Evolutionary conservation across 208 protist species (phyloP), one percentile per base, ranked within the genome.

Genomic region (Leishmania lainsoni): DNA sequence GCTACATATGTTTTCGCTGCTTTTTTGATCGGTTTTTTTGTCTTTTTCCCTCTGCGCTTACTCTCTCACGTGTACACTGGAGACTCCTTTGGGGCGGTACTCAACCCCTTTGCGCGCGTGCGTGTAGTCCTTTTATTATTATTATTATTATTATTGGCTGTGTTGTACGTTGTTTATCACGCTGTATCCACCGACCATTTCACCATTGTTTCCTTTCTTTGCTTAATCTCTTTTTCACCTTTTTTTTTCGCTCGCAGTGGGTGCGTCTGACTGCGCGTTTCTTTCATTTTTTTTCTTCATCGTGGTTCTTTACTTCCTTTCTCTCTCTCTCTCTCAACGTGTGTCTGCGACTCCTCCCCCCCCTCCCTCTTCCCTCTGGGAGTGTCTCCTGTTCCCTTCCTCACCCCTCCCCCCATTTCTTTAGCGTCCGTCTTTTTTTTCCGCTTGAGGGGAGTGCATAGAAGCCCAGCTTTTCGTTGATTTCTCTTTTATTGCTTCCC

Each of bases 361-460:
- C 3, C 9, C 59, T 35, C 35, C 1, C 35, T 35, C n/a, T 35
- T 35, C 35, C 35, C 1, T 1, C 35, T 35, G 35, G 35, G 35
- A 35, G 35, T 35, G 35, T 35, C 35, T 35, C 35, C 35, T 35
- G 35, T 35, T 35, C 10, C 5, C 54, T 22, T 58, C 54, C 16
- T 20, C 20, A 58, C 20, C 26, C 56, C 54, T n/a, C n/a, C 2
- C 59, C 16, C n/a, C 59, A 9, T 12, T 65, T n/a, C n/a, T 39
- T 45, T 63, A 63, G 73, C 68, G 22, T 26, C 59, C 52, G 63
- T 65, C 71, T 79, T 48, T 71, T 61, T 42, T 77, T 70, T 61
- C 16, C 17, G 35, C n/a, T 71, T 48, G n/a, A 10, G 12, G 59
- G 4, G 59, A 35, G 59, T 17, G 59, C 9, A 26, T 17, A n/a